Percentiles rank a stretch among this genome's conserved stretches.
Evolutionary conservation across 176 grass and related monocot species (phyloP).

Genomic region (Bolboschoenus planiculmis): DNA sequence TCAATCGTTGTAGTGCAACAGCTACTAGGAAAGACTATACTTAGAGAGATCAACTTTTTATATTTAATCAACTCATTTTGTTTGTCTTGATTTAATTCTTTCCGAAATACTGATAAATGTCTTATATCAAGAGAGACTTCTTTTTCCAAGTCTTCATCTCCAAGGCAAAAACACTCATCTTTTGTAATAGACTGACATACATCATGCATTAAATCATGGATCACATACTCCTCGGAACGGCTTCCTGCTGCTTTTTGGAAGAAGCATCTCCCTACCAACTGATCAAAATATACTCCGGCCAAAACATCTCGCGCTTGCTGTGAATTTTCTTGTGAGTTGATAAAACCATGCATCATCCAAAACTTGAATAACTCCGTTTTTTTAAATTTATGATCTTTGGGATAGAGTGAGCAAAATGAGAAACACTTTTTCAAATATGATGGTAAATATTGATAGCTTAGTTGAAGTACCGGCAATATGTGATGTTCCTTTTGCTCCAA

Average conservation of each 20-base stretch:
- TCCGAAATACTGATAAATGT: neutral
- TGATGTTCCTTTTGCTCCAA: constrained; percentile 34
- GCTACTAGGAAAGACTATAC: too few relatives aligned
- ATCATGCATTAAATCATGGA: constrained; percentile 53
- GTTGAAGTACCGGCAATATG: constrained; percentile 40
- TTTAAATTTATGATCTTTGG: constrained; percentile 22
- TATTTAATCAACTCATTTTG: neutral
- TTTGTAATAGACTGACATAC: constrained; percentile 34
- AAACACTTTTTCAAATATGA: constrained; percentile 42
- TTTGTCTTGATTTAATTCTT: neutral
- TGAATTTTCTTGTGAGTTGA: neutral
- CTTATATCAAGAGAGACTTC: neutral
- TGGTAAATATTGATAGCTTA: constrained; percentile 42
- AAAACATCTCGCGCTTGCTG: constrained; percentile 15
- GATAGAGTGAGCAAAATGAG: constrained; percentile 45
- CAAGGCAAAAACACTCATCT: constrained; percentile 39
- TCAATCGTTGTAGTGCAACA: neutral
- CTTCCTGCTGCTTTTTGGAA: neutral
- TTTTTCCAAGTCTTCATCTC: neutral
- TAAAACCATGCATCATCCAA: constrained; percentile 46
- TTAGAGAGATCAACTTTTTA: neutral
- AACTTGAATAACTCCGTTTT: constrained; percentile 27
- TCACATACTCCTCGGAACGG: constrained; percentile 23
- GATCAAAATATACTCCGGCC: constrained; percentile 26
- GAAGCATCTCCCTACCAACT: constrained; percentile 9